Evolutionary conservation across 1,284 basidiomycete genomes (phyloP).

Genomic region (Fomitopsis betulina): DNA sequence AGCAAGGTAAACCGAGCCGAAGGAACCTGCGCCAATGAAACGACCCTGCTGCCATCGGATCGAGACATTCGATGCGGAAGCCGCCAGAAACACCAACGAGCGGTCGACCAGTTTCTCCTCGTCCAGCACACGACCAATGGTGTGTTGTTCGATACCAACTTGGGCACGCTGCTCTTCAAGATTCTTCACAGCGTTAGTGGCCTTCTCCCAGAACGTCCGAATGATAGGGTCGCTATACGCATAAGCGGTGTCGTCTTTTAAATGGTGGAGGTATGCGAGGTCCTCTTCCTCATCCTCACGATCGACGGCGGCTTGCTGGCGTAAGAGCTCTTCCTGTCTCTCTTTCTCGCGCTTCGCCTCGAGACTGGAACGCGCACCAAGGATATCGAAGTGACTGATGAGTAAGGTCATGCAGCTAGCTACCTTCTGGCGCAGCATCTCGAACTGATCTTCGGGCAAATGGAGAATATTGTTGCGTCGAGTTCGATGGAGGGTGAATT

Average conservation of each 20-base stretch:
- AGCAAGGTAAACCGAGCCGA: conserved; percentile 96
- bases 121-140: conserved; percentile 87
- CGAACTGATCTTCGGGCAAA: conserved; percentile 85
- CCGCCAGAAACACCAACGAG: conserved; percentile 87
- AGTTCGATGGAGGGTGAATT: conserved; percentile 91
- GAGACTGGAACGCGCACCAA: conserved; percentile 85
- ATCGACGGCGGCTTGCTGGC: conserved; percentile 53
- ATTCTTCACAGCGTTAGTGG: conserved; percentile 38
- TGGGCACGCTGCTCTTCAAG: conserved; percentile 56
- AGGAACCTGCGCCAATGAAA: conserved; percentile 97
- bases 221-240: conserved; percentile 59
- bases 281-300: conserved; percentile 46
- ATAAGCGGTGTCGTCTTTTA: conserved; percentile 32
- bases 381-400: conserved; percentile 96
- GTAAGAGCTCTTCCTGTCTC: conserved; percentile 68
- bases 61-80: conserved; percentile 91
- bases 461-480: conserved; percentile 89
- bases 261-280: conserved; percentile 20
- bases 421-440: conserved; percentile 86
- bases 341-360: conserved; percentile 92
- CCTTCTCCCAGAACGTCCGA: conserved; percentile 70
- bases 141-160: conserved; percentile 64
- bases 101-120: conserved; percentile 89
- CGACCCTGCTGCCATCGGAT: conserved; percentile 98
- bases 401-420: conserved; percentile 95